These are phyloP conservation scores for Acanthamoeba quina DNA, from an alignment of 208 protist species.

Conservation along the genomic window DNA sequence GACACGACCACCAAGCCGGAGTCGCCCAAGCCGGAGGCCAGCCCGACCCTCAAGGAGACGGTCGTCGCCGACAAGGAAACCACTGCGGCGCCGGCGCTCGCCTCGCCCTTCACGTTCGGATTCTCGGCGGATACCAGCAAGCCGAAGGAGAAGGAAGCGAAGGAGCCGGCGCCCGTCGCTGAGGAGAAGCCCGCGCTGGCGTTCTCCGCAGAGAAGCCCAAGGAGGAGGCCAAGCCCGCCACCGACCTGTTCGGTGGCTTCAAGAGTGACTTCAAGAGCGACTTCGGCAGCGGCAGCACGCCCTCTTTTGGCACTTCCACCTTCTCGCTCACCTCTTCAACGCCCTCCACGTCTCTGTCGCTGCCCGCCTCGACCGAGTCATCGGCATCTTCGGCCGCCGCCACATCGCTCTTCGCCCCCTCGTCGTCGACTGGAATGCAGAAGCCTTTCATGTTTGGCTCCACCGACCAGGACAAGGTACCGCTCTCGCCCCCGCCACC, in stretches of 20 bases:
- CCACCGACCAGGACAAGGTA: constrained; percentile 2
- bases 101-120: background rate
- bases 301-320: background rate
- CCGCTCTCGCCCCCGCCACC: background rate
- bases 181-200: background rate
- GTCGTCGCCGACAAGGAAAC: too few relatives aligned
- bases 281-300: background rate
- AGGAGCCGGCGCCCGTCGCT: background rate
- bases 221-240: background rate
- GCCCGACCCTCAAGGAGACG: too few relatives aligned
- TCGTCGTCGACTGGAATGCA: background rate
- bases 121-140: background rate
- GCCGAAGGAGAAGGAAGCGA: background rate
- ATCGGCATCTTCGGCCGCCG: background rate
- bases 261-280: background rate
- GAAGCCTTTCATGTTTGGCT: constrained; percentile 2
- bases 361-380: too few relatives aligned
- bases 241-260: constrained; percentile 3
- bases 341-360: background rate
- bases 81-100: background rate
- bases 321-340: constrained; percentile 12
- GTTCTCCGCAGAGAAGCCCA: background rate
- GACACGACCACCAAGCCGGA: too few relatives aligned
- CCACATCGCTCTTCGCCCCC: background rate
- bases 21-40: background rate